Evolutionary conservation across 768 basidiomycete genomes (phyloP), one percentile per base, ranked within the genome.

Genomic region (Podaxis sp.): DNA sequence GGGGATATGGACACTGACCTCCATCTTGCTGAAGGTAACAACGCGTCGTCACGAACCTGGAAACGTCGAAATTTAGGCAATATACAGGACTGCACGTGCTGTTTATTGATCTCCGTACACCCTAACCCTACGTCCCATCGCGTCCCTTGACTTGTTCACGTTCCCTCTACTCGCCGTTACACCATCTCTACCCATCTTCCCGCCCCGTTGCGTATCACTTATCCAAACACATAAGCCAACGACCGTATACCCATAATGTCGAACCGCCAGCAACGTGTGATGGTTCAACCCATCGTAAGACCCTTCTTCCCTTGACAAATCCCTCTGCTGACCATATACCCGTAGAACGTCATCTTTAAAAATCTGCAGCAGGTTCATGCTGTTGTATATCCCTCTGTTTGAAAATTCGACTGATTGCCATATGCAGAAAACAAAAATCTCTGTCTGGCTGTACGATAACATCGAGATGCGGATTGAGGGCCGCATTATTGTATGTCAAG

Each of bases 221-320:
- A 33, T 33, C 33, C 33, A 33, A 33, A 19, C 47, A 12, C n/a
- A 19, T 46, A 49, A 53, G 50, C 13, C 40, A 50, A 36, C 33
- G 13, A 15, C 63, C 61, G 36, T 55, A 54, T 59, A 24, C 37
- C 53, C 70, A 87, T 71, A 74, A 98, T 98, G 95, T 94, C 92
- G 37, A 87, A 86, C 70, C 90, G 94, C 71, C 93, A 94, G 73
- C 91, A 94, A 73, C 91, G 94, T 73, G 96, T 98, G 83, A 94
- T 98, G 94, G 96, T 98, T 64, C 96, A 98, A 78, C 95, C 95
- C 87, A 97, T 97, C 88, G 96, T 96, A 76, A 70, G 93, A 80
- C 2, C 54, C 53, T 56, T 63, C 37, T 64, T 63, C 36, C 7
- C 38, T 55, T 49, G 46, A 33, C 36, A n/a, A 22, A 4, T 43